Evolutionary conservation across 2,329 filamentous ascomycete species (phyloP).

Genomic region (Aspergillus sp.): DNA sequence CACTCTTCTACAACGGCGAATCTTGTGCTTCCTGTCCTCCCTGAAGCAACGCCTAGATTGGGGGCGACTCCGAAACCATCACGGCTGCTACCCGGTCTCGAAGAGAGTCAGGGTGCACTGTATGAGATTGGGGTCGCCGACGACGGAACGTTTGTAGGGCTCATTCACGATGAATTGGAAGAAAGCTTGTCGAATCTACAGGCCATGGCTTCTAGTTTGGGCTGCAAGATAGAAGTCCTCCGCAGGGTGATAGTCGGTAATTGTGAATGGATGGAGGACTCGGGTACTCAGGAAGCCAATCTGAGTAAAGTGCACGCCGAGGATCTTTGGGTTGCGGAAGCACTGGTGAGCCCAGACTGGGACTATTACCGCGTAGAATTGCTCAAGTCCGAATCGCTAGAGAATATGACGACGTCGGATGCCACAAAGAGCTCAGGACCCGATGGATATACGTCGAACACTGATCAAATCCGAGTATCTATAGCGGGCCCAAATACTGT

Average conservation of each 20-base stretch:
- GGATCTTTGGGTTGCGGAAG: constrained; percentile 84
- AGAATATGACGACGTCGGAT: constrained; percentile 1
- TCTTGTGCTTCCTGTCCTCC: constrained; percentile 71
- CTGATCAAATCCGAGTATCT: constrained; percentile 79
- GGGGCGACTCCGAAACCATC: constrained; percentile 54
- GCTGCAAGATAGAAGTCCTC: constrained; percentile 78
- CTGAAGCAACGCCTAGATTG: constrained; percentile 62
- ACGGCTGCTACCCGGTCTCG: constrained; percentile 69
- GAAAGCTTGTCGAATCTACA: constrained; percentile 83
- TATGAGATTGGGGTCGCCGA: constrained; percentile 98
- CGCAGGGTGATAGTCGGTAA: constrained; percentile 82
- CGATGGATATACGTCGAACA: constrained; percentile 47
- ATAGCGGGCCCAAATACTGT: constrained; percentile 86
- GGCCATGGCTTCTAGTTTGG: constrained; percentile 89
- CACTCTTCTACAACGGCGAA: constrained; percentile 77
- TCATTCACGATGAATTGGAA: constrained; percentile 86
- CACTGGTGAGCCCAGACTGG: constrained; percentile 75
- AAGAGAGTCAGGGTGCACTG: constrained; percentile 87
- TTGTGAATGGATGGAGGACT: constrained; percentile 59
- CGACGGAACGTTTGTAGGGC: constrained; percentile 84
- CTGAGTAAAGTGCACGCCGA: constrained; percentile 38
- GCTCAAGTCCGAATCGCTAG: neutral
- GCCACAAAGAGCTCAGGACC: constrained; percentile 8
- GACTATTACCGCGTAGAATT: constrained; percentile 39
- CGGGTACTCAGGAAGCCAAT: constrained; percentile 19